phyloP scores from a whole-genome alignment of 371 early-diverging fungal species.

The Mortierella sp. region DNA sequence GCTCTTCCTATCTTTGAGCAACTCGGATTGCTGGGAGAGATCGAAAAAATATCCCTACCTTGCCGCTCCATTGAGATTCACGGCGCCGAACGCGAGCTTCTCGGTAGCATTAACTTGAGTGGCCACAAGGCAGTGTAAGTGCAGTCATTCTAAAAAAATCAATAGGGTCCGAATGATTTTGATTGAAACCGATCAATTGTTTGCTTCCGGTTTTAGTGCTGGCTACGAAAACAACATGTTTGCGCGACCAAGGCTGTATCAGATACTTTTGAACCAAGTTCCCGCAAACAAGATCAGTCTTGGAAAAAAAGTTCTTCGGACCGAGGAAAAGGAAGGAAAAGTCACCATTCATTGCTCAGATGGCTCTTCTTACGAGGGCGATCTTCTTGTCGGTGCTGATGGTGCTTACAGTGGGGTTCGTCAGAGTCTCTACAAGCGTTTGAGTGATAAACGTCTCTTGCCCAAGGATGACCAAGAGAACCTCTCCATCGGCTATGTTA shows the following conservation, averaged over 20 bases:
- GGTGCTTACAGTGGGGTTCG: conserved; percentile 34
- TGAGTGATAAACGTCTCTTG: conserved; percentile 4
- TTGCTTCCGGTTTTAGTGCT: background rate
- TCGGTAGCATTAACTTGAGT: background rate
- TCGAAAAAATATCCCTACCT: conserved; percentile 8
- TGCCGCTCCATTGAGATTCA: background rate
- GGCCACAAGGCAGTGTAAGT: background rate
- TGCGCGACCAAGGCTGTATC: conserved; percentile 8
- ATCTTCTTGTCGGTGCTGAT: conserved; percentile 36
- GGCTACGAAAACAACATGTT: conserved; percentile 9
- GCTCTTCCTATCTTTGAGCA: conserved; percentile 13
- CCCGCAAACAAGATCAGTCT: conserved; percentile 15
- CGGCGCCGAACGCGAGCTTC: background rate
- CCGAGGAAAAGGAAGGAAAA: conserved; percentile 10
- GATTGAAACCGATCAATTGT: background rate
- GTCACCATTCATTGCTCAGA: conserved; percentile 20
- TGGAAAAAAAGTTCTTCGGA: conserved; percentile 15
- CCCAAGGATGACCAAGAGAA: conserved; percentile 9
- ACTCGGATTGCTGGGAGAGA: background rate
- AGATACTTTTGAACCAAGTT: conserved; percentile 7
- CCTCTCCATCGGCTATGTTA: background rate
- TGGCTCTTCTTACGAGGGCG: conserved; percentile 14
- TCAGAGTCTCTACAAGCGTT: conserved; percentile 16
- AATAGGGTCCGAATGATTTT: background rate
- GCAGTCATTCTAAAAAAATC: background rate